A percentile compares a stretch with the other conserved stretches of the same genome.
Conservation (phyloP, 2,329 filamentous ascomycete species). For the Fusarium sp. region DNA sequence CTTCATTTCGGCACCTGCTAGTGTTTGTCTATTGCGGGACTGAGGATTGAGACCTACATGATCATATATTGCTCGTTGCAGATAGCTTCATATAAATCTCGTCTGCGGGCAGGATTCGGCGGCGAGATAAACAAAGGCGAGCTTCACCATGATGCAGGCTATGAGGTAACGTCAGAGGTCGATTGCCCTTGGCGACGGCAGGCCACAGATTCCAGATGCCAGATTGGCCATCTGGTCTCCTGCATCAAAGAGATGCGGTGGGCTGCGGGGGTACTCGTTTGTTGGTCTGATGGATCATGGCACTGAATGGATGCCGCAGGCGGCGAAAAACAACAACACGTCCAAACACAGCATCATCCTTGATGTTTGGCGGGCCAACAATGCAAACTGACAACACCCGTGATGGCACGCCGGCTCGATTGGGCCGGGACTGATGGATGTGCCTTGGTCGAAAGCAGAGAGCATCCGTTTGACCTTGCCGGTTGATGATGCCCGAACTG, state of each 20-base stretch:
- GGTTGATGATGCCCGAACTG: conserved; percentile 32
- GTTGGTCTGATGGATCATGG: conserved; percentile 1
- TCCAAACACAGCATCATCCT: conserved; percentile 28
- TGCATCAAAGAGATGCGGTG: conserved; percentile 30
- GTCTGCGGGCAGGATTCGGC: conserved; percentile 4
- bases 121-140: neutral
- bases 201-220: conserved; percentile 19
- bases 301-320: conserved; percentile 4
- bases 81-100: conserved; percentile 4
- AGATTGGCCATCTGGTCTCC: conserved; percentile 32
- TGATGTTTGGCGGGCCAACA: conserved; percentile 36
- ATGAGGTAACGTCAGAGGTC: neutral
- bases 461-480: conserved; percentile 31
- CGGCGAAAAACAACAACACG: conserved; percentile 27
- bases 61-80: conserved; percentile 5
- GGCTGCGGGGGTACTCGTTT: conserved; percentile 6
- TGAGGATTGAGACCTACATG: conserved; percentile 6
- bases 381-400: conserved; percentile 18
- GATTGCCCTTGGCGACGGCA: conserved; percentile 3
- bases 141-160: neutral
- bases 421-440: conserved; percentile 7
- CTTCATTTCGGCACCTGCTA: conserved; percentile 27
- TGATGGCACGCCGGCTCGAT: conserved; percentile 4
- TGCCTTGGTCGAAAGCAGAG: conserved; percentile 9
- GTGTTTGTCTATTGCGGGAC: neutral